Base-by-base conservation (phyloP, 1,284 basidiomycete genomes). In the Apiotrichum laibachii region DNA sequence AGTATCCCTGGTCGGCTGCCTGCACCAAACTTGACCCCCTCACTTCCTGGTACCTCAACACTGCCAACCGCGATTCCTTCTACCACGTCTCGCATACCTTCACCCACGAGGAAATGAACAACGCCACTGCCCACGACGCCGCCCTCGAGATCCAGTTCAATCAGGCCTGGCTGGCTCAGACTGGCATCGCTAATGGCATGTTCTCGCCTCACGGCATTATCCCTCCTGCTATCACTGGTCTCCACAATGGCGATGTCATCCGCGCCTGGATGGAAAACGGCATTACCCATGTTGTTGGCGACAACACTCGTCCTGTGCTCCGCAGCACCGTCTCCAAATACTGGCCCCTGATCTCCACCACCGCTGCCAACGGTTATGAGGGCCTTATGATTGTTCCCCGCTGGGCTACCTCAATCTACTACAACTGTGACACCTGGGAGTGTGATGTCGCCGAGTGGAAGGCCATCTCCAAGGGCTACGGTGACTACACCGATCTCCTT, bases 171-270 rank as follows among this genome's bases (percentile, higher is more conserved):
- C 16, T 57, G 13, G 10, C 26, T 4, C 56, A 49, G 56, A 31
- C 18, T 34, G 56, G 56, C 39, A 57, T 57, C 39, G 45, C 39
- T 40, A 19, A 12, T 33, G 51, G 50, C 39, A 15, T 2, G 15
- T 57, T 57, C 46, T 51, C 56, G 0, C 39, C 56, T 12, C 26
- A 57, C 21, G 50, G 51, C 7, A 31, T 57, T 31, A 57, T 57
- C 31, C 56, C 56, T 15, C 56, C 56, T 9, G 56, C 51, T 15
- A 57, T 57, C 51, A 57, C 56, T 43, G 56, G 56, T n/a, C 56
- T 57, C 21, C 56, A 57, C 51, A 57, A 57, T 22, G 56, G 56
- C 15, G 56, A 57, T 26, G 56, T 53, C 45, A 57, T 57, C 40
- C 26, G 35, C 33, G 56, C 56, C 2, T 57, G 56, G 56, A 40